These are phyloP conservation scores for Seminavis robusta DNA, from an alignment of 108 stramenopile genomes.

Conservation along the genomic window DNA sequence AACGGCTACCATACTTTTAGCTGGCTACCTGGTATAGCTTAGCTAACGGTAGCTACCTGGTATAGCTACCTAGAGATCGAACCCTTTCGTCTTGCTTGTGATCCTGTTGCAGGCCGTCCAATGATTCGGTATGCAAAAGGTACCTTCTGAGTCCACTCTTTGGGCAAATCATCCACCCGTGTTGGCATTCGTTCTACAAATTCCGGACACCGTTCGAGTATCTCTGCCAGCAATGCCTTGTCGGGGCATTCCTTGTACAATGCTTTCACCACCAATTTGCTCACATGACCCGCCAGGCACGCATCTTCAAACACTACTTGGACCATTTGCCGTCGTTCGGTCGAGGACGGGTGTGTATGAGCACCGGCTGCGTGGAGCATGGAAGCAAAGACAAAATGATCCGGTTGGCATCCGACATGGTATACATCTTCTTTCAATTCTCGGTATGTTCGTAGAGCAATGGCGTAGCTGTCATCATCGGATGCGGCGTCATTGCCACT, in stretches of 20 bases:
- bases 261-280: constrained; percentile 28
- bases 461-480: constrained; percentile 26
- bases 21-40: too few relatives aligned
- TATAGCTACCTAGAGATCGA: too few relatives aligned
- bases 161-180: constrained; percentile 18
- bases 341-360: constrained; percentile 25
- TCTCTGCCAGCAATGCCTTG: constrained; percentile 6
- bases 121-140: too few relatives aligned
- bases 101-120: too few relatives aligned
- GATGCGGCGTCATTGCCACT: not conserved
- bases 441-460: constrained; percentile 33
- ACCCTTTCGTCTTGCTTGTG: too few relatives aligned
- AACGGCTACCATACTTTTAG: too few relatives aligned
- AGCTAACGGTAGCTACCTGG: too few relatives aligned
- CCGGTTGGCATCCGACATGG: constrained; percentile 17
- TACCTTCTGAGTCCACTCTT: constrained; percentile 23
- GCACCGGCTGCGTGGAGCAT: constrained; percentile 33
- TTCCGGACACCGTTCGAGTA: constrained; percentile 7
- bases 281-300: constrained; percentile 30
- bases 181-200: constrained; percentile 11
- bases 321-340: constrained; percentile 36
- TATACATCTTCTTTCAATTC: constrained; percentile 23
- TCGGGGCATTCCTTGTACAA: constrained; percentile 17
- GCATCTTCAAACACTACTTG: constrained; percentile 40
- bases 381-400: constrained; percentile 34